These are phyloP conservation scores for Termitomyces heimii DNA, from an alignment of 768 basidiomycete species.

Conservation along the genomic window DNA sequence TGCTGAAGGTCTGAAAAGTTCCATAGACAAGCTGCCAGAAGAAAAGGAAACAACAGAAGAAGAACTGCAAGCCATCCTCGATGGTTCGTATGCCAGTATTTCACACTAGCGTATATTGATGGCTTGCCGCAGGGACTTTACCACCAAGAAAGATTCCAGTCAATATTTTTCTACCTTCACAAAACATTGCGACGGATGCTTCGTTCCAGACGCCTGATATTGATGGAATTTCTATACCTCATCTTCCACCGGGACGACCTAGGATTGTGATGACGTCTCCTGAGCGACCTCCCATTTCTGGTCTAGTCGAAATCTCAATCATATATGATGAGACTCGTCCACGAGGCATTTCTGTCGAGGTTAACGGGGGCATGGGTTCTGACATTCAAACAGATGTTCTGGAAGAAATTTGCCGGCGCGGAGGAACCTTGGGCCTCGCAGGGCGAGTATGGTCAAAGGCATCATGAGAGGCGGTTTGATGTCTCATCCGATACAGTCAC, in stretches of 20 bases:
- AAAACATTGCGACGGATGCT: slow-evolving; percentile 26
- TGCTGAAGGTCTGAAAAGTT: slow-evolving; percentile 38
- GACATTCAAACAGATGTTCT: slow-evolving; percentile 49
- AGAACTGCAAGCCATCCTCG: slow-evolving; percentile 59
- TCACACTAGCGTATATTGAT: slow-evolving; percentile 4
- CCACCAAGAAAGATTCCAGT: slow-evolving; percentile 65
- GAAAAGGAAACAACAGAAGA: slow-evolving; percentile 40
- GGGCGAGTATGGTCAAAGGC: slow-evolving; percentile 59
- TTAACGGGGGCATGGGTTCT: slow-evolving; percentile 52
- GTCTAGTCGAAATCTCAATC: slow-evolving; percentile 60
- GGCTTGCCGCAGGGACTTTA: slow-evolving; percentile 36
- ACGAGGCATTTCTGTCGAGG: slow-evolving; percentile 50
- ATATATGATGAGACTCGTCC: slow-evolving; percentile 51
- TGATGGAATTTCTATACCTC: slow-evolving; percentile 29
- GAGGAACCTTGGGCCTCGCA: slow-evolving; percentile 62
- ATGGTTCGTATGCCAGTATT: slow-evolving; percentile 34
- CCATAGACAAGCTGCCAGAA: slow-evolving; percentile 20
- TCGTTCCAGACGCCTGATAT: slow-evolving; percentile 38
- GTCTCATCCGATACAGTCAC: neutral
- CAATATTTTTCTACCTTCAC: slow-evolving; percentile 55
- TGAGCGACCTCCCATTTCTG: slow-evolving; percentile 56
- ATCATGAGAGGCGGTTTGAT: slow-evolving; percentile 9
- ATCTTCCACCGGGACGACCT: slow-evolving; percentile 33
- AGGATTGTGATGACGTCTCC: slow-evolving; percentile 64
- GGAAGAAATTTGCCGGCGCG: slow-evolving; percentile 69